Percentiles rank a stretch among this genome's conserved stretches.
phyloP scores from a whole-genome alignment of 345 rosid genomes.

The Eucalyptus pauciflora region DNA sequence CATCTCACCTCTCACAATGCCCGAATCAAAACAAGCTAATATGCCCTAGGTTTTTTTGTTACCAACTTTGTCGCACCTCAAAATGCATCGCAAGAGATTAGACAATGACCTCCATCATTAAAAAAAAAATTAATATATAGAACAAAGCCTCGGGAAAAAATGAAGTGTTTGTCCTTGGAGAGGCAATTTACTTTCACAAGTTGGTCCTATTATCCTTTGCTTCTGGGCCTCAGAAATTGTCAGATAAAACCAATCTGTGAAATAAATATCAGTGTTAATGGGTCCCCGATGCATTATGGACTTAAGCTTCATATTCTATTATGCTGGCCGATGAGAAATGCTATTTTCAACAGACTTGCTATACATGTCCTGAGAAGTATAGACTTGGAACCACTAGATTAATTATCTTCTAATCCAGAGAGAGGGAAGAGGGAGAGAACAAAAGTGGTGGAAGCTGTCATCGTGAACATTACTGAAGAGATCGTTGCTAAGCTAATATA shows the following conservation, averaged over 20 bases:
- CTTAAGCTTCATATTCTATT: neutral
- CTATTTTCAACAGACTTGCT: no score
- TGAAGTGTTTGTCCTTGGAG: neutral
- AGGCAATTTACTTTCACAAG: neutral
- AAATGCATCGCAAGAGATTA: neutral
- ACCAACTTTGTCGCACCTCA: neutral
- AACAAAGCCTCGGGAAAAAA: no score
- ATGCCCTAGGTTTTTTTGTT: neutral
- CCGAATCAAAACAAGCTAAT: neutral
- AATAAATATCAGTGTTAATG: rapidly evolving
- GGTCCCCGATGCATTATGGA: neutral
- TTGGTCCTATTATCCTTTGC: neutral
- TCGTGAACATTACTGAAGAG: no score
- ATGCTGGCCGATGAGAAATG: no score
- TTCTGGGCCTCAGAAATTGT: rapidly evolving
- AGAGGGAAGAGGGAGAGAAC: no score
- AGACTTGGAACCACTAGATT: no score
- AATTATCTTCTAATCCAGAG: no score
- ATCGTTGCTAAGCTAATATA: no score
- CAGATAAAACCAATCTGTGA: rapidly evolving
- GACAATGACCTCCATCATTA: neutral
- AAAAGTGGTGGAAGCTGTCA: rapidly evolving
- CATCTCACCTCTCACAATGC: rapidly evolving
- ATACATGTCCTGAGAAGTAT: rapidly evolving
- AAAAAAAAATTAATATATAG: no score